Percentiles rank a stretch among this genome's conserved stretches.
These are phyloP conservation scores for Carex cristatella DNA, from an alignment of 176 grass and related monocot genomes.

Conservation along the genomic window DNA sequence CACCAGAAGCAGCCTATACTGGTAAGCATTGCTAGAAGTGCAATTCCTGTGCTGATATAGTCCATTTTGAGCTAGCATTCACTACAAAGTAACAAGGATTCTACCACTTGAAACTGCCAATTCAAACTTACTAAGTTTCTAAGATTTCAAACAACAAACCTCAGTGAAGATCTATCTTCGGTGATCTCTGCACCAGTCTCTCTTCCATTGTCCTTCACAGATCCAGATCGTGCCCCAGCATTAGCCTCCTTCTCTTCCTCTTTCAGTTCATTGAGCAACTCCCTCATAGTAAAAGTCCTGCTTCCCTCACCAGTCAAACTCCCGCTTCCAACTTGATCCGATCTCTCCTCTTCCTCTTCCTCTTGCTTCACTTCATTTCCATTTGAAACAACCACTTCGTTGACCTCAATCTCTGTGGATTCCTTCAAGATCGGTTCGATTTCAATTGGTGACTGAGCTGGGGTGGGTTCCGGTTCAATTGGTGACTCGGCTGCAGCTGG, in stretches of 20 bases:
- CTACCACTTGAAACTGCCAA: background rate
- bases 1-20: background rate
- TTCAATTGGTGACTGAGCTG: slow-evolving; percentile 8
- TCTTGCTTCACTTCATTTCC: slow-evolving; percentile 16
- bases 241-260: slow-evolving; percentile 43
- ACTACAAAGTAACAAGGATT: background rate
- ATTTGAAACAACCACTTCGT: background rate
- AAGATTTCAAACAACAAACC: slow-evolving; percentile 32
- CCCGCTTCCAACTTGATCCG: slow-evolving; percentile 35
- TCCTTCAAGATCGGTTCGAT: background rate
- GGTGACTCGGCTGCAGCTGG: background rate
- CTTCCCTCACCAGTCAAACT: slow-evolving; percentile 41
- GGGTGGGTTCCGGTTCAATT: background rate
- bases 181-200: slow-evolving; percentile 35
- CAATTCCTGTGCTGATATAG: background rate
- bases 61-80: background rate
- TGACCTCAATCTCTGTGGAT: slow-evolving; percentile 9
- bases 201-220: slow-evolving; percentile 36
- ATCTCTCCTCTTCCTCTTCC: slow-evolving; percentile 41
- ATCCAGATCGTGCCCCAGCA: slow-evolving; percentile 35
- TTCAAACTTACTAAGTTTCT: background rate
- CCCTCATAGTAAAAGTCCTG: slow-evolving; percentile 66
- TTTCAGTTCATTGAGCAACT: slow-evolving; percentile 77
- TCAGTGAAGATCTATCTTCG: slow-evolving; percentile 48
- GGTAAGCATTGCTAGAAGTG: background rate